These are phyloP conservation scores for Metschnikowia koreensis DNA, from an alignment of 805 yeast species.

Conservation along the genomic window DNA sequence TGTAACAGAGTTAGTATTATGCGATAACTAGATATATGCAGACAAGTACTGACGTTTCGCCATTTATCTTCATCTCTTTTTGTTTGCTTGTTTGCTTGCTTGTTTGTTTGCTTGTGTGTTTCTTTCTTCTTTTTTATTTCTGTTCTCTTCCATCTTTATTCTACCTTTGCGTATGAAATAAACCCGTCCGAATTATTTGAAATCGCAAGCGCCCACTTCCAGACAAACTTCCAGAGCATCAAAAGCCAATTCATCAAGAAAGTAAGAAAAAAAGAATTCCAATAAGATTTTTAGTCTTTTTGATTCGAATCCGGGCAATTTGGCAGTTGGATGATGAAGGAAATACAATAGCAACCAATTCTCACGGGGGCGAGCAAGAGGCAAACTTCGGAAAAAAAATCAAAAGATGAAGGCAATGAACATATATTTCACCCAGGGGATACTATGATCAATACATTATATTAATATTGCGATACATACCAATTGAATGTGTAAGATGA, in stretches of 20 bases:
- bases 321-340: background rate
- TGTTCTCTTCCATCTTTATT: too few species aligned
- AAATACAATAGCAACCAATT: slow-evolving; percentile 1
- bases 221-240: too few species aligned
- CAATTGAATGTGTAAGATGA: slow-evolving; percentile 38
- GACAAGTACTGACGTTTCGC: too few species aligned
- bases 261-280: background rate
- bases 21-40: background rate
- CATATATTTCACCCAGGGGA: background rate
- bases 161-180: too few species aligned
- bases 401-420: background rate
- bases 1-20: slow-evolving; percentile 26
- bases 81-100: background rate
- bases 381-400: background rate
- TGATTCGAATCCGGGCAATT: background rate
- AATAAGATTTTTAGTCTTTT: background rate
- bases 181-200: too few species aligned
- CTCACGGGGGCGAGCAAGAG: background rate
- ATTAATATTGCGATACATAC: slow-evolving; percentile 25
- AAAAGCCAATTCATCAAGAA: background rate
- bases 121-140: too few species aligned
- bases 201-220: too few species aligned
- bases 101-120: too few species aligned
- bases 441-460: background rate
- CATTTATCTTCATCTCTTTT: background rate